Evolutionary conservation across 2,329 filamentous ascomycete genomes (phyloP).

Genomic region (Aspergillus phoenicis): DNA sequence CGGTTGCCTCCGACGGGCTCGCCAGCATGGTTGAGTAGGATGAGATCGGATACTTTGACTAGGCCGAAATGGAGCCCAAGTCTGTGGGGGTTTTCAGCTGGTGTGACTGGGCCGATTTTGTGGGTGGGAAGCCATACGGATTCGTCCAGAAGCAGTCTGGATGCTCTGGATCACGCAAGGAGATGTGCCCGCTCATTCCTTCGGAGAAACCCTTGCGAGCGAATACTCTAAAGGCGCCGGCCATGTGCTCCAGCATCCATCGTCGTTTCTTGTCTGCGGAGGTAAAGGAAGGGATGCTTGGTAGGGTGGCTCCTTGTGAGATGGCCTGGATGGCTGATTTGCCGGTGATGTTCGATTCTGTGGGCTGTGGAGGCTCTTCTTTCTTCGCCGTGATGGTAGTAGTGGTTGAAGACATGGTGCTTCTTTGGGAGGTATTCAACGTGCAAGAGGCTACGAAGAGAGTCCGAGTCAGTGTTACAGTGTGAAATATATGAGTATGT

Average conservation of each 20-base stretch:
- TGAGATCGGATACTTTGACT: slow-evolving; percentile 43
- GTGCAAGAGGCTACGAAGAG: too few species aligned
- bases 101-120: too few species aligned
- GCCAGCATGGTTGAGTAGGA: slow-evolving; percentile 49
- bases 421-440: neutral
- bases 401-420: neutral
- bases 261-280: slow-evolving; percentile 1
- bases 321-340: neutral
- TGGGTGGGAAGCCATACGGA: slow-evolving; percentile 25
- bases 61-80: slow-evolving; percentile 11
- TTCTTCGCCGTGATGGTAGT: neutral
- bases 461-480: neutral
- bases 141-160: slow-evolving; percentile 44
- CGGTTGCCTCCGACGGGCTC: slow-evolving; percentile 42
- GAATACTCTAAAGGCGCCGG: slow-evolving; percentile 42
- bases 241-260: slow-evolving; percentile 41
- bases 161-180: slow-evolving; percentile 40
- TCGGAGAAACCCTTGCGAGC: slow-evolving; percentile 21
- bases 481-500: neutral
- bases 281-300: slow-evolving; percentile 10
- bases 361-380: neutral
- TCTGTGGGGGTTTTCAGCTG: neutral
- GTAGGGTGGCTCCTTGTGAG: slow-evolving; percentile 8
- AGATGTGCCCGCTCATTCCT: slow-evolving; percentile 46
- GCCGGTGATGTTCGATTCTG: neutral